Conservation (phyloP, 1,139 yeast species). For the Protomyces lactucae-debilis region DNA sequence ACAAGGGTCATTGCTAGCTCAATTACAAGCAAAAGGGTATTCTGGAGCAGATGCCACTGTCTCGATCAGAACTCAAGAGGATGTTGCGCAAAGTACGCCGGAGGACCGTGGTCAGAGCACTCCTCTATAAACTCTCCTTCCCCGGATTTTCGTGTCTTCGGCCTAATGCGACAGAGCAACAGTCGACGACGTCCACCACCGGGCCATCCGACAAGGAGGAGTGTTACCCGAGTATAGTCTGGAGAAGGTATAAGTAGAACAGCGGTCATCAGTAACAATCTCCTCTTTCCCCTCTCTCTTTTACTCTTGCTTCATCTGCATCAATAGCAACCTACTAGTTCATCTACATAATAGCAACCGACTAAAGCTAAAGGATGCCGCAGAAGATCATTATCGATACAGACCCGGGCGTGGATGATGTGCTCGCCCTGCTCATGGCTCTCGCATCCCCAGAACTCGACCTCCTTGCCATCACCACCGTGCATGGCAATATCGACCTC, state of each 20-base stretch:
- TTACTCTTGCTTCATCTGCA: background rate
- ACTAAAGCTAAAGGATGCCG: background rate
- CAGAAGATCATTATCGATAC: slow-evolving; percentile 39
- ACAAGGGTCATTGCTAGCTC: no score
- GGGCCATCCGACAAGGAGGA: no score
- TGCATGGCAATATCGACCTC: slow-evolving; percentile 44
- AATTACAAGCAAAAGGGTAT: no score
- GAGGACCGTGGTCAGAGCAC: no score
- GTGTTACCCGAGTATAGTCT: background rate
- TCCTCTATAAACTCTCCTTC: no score
- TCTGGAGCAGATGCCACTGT: no score
- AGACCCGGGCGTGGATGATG: slow-evolving; percentile 46
- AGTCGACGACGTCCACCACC: no score
- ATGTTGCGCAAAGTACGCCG: no score
- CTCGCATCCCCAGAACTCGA: slow-evolving; percentile 38
- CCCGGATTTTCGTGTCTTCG: no score
- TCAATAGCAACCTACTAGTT: background rate
- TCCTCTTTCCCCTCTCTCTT: background rate
- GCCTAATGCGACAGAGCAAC: no score
- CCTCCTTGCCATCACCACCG: slow-evolving; percentile 41
- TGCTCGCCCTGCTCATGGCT: slow-evolving; percentile 42
- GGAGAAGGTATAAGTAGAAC: background rate
- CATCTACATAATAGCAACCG: background rate
- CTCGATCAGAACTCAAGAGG: no score
- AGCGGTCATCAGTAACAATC: background rate